Percentiles rank a stretch among this genome's conserved stretches.
These are phyloP conservation scores for Erodium maritimum DNA, from an alignment of 345 rosid species.

Conservation along the genomic window DNA sequence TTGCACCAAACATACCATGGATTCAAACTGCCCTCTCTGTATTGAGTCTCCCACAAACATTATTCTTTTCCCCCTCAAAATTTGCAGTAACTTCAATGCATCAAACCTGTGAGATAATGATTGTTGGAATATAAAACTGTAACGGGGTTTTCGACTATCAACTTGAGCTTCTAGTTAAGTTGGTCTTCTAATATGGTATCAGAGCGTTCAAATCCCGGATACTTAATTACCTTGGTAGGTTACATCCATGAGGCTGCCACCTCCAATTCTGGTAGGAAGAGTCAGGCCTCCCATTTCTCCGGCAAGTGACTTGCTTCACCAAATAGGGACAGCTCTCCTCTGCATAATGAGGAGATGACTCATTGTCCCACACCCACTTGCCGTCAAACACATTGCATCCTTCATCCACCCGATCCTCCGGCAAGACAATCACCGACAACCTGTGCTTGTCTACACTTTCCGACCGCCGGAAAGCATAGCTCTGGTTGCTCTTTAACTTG, in stretches of 20 bases:
- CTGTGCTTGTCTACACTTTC: constrained; percentile 11
- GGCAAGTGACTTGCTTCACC: constrained; percentile 81
- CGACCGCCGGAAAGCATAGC: constrained; percentile 19
- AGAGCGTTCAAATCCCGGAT: too few relatives aligned
- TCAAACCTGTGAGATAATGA: constrained; percentile 60
- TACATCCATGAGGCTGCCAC: constrained; percentile 71
- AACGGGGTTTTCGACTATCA: too few relatives aligned
- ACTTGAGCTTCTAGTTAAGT: too few relatives aligned
- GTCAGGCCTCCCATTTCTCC: constrained; percentile 71
- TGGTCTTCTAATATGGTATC: too few relatives aligned
- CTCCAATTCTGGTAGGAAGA: constrained; percentile 74
- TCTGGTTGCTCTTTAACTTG: constrained; percentile 35
- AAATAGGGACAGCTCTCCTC: constrained; percentile 78
- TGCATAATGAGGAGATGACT: constrained; percentile 51
- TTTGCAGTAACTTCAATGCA: constrained; percentile 60
- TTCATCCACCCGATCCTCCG: constrained; percentile 40
- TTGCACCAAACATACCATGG: constrained; percentile 76
- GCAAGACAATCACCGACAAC: constrained; percentile 32
- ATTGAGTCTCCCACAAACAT: constrained; percentile 94
- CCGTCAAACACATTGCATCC: constrained; percentile 75
- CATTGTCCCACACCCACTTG: constrained; percentile 84
- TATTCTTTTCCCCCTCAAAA: constrained; percentile 59
- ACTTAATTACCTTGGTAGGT: constrained; percentile 63
- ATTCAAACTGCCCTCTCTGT: constrained; percentile 84
- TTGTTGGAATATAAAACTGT: too few relatives aligned